These are phyloP conservation scores for Calonectria pseudoturangicola DNA, from an alignment of 2,329 filamentous ascomycete genomes.

Conservation along the genomic window DNA sequence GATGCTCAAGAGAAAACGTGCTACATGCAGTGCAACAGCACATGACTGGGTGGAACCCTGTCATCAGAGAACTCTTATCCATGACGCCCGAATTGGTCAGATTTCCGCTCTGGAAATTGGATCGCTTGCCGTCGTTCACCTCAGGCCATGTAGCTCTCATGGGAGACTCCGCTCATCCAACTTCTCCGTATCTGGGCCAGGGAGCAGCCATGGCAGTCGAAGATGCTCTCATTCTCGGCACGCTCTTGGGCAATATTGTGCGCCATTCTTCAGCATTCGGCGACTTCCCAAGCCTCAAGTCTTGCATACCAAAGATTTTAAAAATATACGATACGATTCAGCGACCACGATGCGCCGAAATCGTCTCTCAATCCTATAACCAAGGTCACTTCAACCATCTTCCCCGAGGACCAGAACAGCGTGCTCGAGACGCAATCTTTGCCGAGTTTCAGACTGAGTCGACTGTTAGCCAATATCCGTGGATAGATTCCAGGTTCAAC, in stretches of 20 bases:
- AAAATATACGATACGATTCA: constrained; percentile 35
- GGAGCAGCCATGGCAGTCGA: constrained; percentile 54
- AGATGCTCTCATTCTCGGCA: constrained; percentile 50
- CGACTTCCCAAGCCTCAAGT: background rate
- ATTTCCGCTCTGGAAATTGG: constrained; percentile 38
- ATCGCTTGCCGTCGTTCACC: constrained; percentile 34
- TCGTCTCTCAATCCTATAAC: constrained; percentile 34
- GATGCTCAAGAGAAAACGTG: background rate
- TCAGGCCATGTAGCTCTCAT: constrained; percentile 40
- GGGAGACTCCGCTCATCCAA: constrained; percentile 49
- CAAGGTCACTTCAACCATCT: constrained; percentile 37
- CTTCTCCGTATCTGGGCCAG: constrained; percentile 52
- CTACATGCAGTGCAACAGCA: background rate
- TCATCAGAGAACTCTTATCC: constrained; percentile 32
- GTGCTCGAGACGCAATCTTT: constrained; percentile 39
- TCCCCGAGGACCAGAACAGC: constrained; percentile 25
- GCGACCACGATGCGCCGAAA: constrained; percentile 27
- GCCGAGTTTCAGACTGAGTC: constrained; percentile 27
- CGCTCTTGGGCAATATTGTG: constrained; percentile 53
- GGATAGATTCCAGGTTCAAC: constrained; percentile 41
- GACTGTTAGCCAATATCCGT: constrained; percentile 40
- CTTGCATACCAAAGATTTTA: constrained; percentile 23
- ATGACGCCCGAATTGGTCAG: constrained; percentile 27
- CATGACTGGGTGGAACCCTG: constrained; percentile 32
- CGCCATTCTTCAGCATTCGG: background rate